Evolutionary conservation across 306 rosid species (phyloP), one percentile per base, ranked within the genome.

Genomic region (Cicer yamashitae): DNA sequence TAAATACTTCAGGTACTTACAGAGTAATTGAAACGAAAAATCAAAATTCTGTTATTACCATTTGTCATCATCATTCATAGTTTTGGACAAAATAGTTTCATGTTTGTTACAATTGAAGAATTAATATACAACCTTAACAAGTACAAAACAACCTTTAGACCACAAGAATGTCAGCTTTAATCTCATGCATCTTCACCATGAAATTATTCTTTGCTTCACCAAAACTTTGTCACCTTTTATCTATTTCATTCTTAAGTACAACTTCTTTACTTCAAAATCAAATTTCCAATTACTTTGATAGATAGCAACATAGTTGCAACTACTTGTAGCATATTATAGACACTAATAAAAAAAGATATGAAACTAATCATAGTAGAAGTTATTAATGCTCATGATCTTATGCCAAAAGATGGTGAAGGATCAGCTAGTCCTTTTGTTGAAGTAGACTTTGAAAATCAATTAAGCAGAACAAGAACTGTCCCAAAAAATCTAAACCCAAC

Each of bases 171-270:
- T 57, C n/a, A 57, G n/a, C n/a, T 57, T 20, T 38, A 73, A 81
- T 60, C 54, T 46, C 75, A 72, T 37, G 50, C 65, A 88, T 88
- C 91, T 84, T 84, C 88, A 78, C 10, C 75, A 37, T 78, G 81
- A 89, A 87, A 85, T 65, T 89, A 89, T 90, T 87, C 94, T 60
- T 88, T 90, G 78, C 91, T 85, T 91, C 66, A 79, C 79, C 77
- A 46, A 70, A 74, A 30, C 45, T 43, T 70, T 61, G 20, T 13
- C 44, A 6, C 9, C 73, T 74, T 85, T 64, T 38, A 65, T 64
- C 77, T 50, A 78, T 75, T 69, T 67, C 77, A 81, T 79, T 79
- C 80, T 38, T 62, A 72, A 79, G 79, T 52, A 82, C 69, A 88
- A 70, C 88, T 86, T 84, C 93, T 74, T 86, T 84, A 83, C 88